Percentiles rank a stretch among this genome's conserved stretches.
These are phyloP conservation scores for Calocera cornea DNA, from an alignment of 768 basidiomycete species.

Conservation along the genomic window DNA sequence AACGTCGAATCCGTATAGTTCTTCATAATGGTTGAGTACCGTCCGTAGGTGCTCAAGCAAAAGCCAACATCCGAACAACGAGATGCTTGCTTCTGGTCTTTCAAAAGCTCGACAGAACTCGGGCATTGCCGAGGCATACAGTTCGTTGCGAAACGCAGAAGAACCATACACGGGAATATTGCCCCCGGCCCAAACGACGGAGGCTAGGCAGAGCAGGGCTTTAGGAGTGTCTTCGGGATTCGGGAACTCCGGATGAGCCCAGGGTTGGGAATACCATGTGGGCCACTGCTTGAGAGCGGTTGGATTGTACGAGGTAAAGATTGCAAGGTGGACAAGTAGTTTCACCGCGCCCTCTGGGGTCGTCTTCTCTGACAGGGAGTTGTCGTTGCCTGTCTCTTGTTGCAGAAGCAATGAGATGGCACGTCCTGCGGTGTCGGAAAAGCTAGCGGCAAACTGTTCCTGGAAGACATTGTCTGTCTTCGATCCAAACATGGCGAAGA, in stretches of 20 bases:
- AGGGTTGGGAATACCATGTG: background rate
- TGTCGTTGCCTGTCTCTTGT: background rate
- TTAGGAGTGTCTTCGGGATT: background rate
- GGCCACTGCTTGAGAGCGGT: background rate
- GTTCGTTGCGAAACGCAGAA: no score
- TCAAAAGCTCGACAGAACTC: no score
- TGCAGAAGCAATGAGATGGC: background rate
- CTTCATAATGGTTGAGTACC: no score
- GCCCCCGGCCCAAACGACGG: no score
- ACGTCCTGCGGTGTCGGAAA: background rate
- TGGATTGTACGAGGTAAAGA: background rate
- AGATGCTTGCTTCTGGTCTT: no score
- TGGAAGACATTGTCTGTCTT: background rate
- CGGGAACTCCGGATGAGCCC: background rate
- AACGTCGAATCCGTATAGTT: no score
- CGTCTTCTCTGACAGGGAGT: background rate
- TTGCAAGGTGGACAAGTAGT: background rate
- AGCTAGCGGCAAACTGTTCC: background rate
- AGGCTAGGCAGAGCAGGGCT: no score
- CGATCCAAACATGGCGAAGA: background rate
- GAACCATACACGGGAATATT: no score
- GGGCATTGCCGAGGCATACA: no score
- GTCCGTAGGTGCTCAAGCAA: no score
- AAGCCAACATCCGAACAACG: no score
- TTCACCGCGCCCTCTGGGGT: background rate